Evolutionary conservation across 2,329 filamentous ascomycete genomes (phyloP).

Genomic region (Purpureocillium takamizusanense): DNA sequence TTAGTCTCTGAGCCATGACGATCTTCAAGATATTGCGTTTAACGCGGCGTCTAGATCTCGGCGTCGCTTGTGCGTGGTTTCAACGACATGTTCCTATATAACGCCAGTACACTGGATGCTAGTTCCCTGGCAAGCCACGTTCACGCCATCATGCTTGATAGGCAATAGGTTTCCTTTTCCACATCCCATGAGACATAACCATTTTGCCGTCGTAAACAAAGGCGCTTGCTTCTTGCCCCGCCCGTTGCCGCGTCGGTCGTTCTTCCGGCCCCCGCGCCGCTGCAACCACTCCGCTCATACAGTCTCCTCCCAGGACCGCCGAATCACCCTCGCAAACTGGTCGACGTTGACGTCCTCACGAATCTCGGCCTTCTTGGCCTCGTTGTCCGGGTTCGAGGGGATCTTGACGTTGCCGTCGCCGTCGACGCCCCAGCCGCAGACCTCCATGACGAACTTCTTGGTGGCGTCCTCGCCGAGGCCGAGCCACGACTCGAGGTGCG

Average conservation of each 20-base stretch:
- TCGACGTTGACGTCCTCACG: conserved; percentile 91
- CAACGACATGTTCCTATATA: conserved; percentile 26
- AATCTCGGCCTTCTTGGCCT: conserved; percentile 92
- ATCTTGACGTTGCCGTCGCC: conserved; percentile 59
- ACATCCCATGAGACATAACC: conserved; percentile 8
- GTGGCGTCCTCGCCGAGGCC: conserved; percentile 60
- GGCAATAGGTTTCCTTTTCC: no score
- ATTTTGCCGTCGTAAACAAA: conserved; percentile 14
- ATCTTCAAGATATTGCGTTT: conserved; percentile 15
- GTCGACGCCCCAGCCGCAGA: conserved; percentile 80
- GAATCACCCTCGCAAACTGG: conserved; percentile 71
- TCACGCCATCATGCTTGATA: conserved; percentile 16
- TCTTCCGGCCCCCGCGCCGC: no score
- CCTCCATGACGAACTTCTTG: conserved; percentile 72
- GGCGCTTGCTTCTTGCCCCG: conserved; percentile 11
- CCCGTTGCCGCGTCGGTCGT: conserved; percentile 3
- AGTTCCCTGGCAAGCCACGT: conserved; percentile 14
- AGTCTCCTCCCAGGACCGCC: conserved; percentile 74
- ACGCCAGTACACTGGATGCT: conserved; percentile 21
- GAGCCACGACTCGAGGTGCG: conserved; percentile 66
- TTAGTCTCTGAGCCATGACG: conserved; percentile 1
- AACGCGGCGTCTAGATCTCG: conserved; percentile 19
- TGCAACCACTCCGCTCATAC: conserved; percentile 12
- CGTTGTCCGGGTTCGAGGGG: conserved; percentile 91
- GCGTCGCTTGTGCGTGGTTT: conserved; percentile 18